These are phyloP conservation scores for Melocanna baccifera DNA, from an alignment of 176 grass and related monocot species.

Conservation along the genomic window DNA sequence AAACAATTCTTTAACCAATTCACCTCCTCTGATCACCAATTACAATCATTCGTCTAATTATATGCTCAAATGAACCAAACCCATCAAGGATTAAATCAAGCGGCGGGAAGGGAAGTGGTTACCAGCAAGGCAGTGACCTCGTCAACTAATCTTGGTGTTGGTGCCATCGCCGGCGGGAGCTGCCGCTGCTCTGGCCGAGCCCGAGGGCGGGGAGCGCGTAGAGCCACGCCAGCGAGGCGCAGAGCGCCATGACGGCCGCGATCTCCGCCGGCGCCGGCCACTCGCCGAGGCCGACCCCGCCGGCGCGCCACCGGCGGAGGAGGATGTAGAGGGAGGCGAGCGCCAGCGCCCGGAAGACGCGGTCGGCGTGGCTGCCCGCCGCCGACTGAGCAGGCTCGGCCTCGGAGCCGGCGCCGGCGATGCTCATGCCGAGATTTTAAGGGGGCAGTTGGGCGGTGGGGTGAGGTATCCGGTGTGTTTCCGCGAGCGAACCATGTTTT, in stretches of 20 bases:
- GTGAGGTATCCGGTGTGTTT: not conserved
- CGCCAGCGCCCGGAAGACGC: slow-evolving; percentile 32
- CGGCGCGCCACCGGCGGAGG: slow-evolving; percentile 38
- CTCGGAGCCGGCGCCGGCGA: not conserved
- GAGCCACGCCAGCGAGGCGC: slow-evolving; percentile 30
- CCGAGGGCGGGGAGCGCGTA: slow-evolving; percentile 20
- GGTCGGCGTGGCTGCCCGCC: not conserved
- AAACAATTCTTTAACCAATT: not conserved
- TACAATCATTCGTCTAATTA: not conserved
- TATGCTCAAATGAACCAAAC: not conserved
- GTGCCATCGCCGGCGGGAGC: not conserved
- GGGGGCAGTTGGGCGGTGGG: not conserved
- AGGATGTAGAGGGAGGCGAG: slow-evolving; percentile 43
- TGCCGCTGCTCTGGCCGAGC: not conserved
- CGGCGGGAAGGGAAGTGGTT: not conserved
- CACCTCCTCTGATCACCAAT: not conserved
- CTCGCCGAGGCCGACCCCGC: slow-evolving; percentile 7
- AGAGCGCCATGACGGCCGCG: slow-evolving; percentile 18
- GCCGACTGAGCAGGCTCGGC: not conserved
- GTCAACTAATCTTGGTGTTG: slow-evolving; percentile 20
- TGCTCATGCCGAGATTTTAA: not conserved
- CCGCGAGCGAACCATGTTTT: no score
- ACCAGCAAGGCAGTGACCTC: not conserved
- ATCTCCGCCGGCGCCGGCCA: slow-evolving; percentile 39
- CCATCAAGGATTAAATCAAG: not conserved